Conservation (phyloP, 1,284 basidiomycete species). For the Stygiomarasmius scandens region DNA sequence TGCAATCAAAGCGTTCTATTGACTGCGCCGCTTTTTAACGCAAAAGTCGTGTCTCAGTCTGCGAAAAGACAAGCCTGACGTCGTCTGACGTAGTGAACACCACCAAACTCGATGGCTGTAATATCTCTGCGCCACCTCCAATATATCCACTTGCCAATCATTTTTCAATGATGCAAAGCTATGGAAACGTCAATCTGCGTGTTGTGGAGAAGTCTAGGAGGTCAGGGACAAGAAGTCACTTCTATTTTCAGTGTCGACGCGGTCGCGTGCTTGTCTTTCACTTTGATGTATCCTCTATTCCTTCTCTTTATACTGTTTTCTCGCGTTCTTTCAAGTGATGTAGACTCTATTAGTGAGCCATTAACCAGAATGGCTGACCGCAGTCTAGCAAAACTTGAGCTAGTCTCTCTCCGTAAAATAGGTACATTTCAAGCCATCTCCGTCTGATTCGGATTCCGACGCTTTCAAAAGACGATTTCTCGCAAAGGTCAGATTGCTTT, state of each 20-base stretch:
- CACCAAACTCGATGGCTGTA: background rate
- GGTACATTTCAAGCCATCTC: background rate
- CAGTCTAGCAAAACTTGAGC: background rate
- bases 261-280: background rate
- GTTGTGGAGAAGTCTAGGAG: no score
- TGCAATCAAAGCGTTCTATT: no score
- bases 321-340: background rate
- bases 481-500: conserved; percentile 65
- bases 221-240: no score
- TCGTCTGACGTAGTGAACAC: background rate
- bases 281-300: background rate
- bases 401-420: background rate
- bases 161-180: no score
- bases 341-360: no score
- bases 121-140: background rate
- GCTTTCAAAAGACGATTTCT: conserved; percentile 26
- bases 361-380: no score
- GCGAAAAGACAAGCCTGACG: background rate
- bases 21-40: background rate
- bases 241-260: background rate
- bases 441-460: no score
- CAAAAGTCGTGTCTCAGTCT: background rate
- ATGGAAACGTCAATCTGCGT: no score
- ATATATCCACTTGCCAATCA: background rate
- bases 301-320: background rate